Evolutionary conservation across 805 yeast species (phyloP).

Genomic region (Alloascoidea africana): DNA sequence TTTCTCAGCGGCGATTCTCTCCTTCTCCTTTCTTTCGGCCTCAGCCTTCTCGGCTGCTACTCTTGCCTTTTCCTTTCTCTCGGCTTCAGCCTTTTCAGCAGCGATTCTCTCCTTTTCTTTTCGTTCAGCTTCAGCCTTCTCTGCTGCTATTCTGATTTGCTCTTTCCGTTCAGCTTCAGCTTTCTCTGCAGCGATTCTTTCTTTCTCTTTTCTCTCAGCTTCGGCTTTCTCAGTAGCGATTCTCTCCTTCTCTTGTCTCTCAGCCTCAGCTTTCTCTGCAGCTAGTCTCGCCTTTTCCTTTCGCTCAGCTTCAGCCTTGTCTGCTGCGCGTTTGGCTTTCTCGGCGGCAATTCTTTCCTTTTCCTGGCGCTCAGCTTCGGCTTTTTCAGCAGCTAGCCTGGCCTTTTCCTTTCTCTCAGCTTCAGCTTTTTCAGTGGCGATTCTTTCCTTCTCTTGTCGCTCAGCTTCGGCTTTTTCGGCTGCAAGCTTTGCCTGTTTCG

Average conservation of each 20-base stretch:
- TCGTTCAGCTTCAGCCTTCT: slow-evolving; percentile 1
- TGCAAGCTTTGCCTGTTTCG: too few species aligned
- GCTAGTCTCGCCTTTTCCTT: background rate
- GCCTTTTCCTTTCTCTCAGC: too few species aligned
- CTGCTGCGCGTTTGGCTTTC: too few species aligned
- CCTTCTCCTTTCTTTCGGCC: background rate
- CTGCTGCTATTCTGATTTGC: background rate
- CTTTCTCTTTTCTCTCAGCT: too few species aligned
- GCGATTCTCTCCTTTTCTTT: slow-evolving; percentile 1
- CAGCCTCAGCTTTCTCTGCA: background rate
- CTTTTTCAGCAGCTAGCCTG: background rate
- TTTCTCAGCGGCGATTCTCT: slow-evolving; percentile 1
- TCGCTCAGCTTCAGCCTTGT: slow-evolving; percentile 1
- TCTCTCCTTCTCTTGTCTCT: too few species aligned
- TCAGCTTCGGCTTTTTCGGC: slow-evolving; percentile 1
- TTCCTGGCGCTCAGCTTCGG: slow-evolving; percentile 1
- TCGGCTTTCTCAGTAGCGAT: slow-evolving; percentile 1
- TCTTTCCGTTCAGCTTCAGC: too few species aligned
- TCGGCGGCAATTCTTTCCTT: slow-evolving; percentile 1
- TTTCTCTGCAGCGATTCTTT: slow-evolving; percentile 1
- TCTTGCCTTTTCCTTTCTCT: background rate
- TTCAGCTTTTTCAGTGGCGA: slow-evolving; percentile 1
- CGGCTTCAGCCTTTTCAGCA: slow-evolving; percentile 1
- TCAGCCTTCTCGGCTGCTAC: background rate
- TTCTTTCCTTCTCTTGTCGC: too few species aligned